Percentiles rank a stretch among this genome's conserved stretches.
Evolutionary conservation across 2,329 filamentous ascomycete genomes (phyloP).

Genomic region (Fusarium bulbicola): DNA sequence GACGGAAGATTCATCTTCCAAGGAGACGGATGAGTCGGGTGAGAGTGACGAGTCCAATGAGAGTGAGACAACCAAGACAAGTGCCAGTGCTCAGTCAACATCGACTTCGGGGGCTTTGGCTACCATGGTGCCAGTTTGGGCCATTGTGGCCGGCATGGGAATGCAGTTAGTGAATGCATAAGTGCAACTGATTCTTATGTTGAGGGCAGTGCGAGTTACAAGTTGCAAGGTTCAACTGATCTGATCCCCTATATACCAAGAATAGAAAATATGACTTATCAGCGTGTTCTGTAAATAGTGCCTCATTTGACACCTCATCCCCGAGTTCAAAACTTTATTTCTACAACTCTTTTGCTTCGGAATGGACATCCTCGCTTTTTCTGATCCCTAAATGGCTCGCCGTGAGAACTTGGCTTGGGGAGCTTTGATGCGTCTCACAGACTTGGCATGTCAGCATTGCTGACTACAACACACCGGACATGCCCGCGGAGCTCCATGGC

Average conservation of each 20-base stretch:
- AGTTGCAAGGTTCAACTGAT: neutral
- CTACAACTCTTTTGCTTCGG: accelerated
- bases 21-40: neutral
- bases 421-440: too few species aligned
- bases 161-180: neutral
- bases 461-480: neutral
- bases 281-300: neutral
- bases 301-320: neutral
- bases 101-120: neutral
- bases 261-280: neutral
- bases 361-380: accelerated
- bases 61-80: neutral
- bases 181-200: neutral
- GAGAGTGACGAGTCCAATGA: neutral
- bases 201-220: neutral
- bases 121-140: neutral
- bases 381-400: neutral
- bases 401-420: accelerated
- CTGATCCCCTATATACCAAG: accelerated
- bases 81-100: neutral
- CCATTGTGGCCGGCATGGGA: neutral
- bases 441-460: conserved; percentile 2
- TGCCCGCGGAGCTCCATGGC: neutral
- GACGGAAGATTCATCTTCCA: neutral
- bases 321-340: too few species aligned